A percentile compares a stretch with the other conserved stretches of the same genome.
Conservation (phyloP, 352 stramenopile genomes). For the Globisporangium parvum region DNA sequence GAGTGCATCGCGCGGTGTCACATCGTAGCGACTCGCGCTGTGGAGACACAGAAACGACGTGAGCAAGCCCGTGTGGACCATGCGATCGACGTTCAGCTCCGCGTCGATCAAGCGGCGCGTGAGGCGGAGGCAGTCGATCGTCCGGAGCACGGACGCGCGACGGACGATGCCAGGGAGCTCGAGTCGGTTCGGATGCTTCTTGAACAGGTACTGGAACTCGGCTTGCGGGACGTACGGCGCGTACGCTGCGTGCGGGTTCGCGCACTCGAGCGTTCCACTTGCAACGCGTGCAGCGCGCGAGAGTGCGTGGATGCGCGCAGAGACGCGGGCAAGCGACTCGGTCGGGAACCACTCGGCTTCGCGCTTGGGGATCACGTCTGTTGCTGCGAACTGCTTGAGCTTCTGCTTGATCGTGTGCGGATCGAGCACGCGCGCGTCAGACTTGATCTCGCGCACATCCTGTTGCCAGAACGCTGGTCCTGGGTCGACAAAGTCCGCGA, state of each 20-base stretch:
- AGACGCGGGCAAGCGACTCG: constrained; percentile 37
- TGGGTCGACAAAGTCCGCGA: constrained; percentile 54
- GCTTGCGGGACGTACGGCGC: constrained; percentile 35
- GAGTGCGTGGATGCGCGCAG: constrained; percentile 44
- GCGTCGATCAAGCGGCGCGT: constrained; percentile 34
- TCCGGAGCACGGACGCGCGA: constrained; percentile 49
- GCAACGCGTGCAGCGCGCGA: constrained; percentile 24
- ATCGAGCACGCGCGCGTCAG: constrained; percentile 41
- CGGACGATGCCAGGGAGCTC: constrained; percentile 32
- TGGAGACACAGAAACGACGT: constrained; percentile 40
- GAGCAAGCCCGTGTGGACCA: constrained; percentile 22
- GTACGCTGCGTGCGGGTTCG: constrained; percentile 26
- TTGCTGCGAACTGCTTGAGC: constrained; percentile 32
- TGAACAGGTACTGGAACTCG: constrained; percentile 62
- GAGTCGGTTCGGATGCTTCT: constrained; percentile 46
- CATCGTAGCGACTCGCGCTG: constrained; percentile 51
- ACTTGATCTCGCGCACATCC: constrained; percentile 34
- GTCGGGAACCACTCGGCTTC: constrained; percentile 35
- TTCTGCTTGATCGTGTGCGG: constrained; percentile 43
- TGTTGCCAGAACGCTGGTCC: constrained; percentile 39
- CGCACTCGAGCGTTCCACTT: constrained; percentile 14
- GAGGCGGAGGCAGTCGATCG: constrained; percentile 50
- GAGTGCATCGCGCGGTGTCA: constrained; percentile 25
- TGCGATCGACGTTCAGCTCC: constrained; percentile 36
- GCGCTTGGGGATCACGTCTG: constrained; percentile 26